Conservation (phyloP, 345 rosid species). For the Linum trigynum region DNA sequence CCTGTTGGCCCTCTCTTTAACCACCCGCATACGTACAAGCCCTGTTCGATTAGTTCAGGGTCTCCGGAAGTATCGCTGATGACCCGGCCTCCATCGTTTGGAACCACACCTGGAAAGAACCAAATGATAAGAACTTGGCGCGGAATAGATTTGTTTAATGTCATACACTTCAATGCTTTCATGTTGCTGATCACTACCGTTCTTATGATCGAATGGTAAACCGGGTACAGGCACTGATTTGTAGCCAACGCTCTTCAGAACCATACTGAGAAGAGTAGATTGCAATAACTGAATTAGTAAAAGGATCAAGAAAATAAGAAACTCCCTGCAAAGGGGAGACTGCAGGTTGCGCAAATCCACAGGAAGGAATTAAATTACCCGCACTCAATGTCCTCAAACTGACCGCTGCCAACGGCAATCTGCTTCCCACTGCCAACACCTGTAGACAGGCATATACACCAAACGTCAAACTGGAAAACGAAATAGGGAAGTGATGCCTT, state of each 20-base stretch:
- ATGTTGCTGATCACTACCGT: constrained; percentile 36
- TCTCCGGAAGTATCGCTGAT: constrained; percentile 34
- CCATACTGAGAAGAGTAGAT: constrained; percentile 40
- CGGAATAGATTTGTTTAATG: not conserved
- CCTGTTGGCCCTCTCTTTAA: constrained; percentile 92
- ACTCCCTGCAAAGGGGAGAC: too few species aligned
- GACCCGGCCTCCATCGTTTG: constrained; percentile 61
- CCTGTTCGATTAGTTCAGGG: constrained; percentile 34
- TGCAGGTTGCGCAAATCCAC: too few species aligned
- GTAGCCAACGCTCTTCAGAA: constrained; percentile 91
- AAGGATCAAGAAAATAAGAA: not conserved
- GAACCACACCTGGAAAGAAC: constrained; percentile 58
- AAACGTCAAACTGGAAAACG: not conserved
- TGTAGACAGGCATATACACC: constrained; percentile 17
- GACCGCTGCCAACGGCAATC: constrained; percentile 68
- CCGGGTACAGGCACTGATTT: constrained; percentile 66
- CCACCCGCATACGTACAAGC: constrained; percentile 95
- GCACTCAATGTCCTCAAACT: constrained; percentile 64
- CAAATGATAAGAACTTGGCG: not conserved
- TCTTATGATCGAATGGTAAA: constrained; percentile 65
- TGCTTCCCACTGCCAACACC: constrained; percentile 64
- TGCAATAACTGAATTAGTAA: constrained; percentile 4
- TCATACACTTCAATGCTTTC: not conserved
- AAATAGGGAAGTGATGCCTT: not conserved
- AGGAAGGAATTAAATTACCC: constrained; percentile 46